A percentile compares a stretch with the other conserved stretches of the same genome.
Evolutionary conservation across 1,139 yeast species (phyloP).

Genomic region (Zygoascus sp.): DNA sequence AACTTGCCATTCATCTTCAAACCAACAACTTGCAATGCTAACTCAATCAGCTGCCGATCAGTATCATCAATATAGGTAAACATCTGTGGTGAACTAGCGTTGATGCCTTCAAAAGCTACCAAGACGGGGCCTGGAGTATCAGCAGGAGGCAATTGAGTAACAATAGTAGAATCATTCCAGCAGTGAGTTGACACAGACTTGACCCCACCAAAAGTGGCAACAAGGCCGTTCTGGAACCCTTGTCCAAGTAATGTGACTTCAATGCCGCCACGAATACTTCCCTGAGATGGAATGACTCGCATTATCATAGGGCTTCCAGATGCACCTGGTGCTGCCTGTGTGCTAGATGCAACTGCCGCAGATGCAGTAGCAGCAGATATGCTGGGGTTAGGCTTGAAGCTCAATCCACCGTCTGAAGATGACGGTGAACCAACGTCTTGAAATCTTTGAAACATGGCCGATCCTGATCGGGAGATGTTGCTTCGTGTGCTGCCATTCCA

Average conservation of each 20-base stretch:
- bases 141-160: slow-evolving; percentile 90
- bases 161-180: slow-evolving; percentile 93
- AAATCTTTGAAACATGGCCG: neutral
- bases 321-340: slow-evolving; percentile 8
- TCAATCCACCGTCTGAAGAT: slow-evolving; percentile 21
- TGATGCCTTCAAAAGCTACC: slow-evolving; percentile 58
- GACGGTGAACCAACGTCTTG: slow-evolving; percentile 17
- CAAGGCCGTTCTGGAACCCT: slow-evolving; percentile 76
- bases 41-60: slow-evolving; percentile 83
- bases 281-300: slow-evolving; percentile 89
- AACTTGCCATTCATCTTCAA: slow-evolving; percentile 89
- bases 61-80: slow-evolving; percentile 92
- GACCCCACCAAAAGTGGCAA: slow-evolving; percentile 81
- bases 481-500: slow-evolving; percentile 18
- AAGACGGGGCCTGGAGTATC: slow-evolving; percentile 84
- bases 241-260: slow-evolving; percentile 87
- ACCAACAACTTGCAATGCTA: slow-evolving; percentile 91
- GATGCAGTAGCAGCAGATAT: slow-evolving; percentile 2
- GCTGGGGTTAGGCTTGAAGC: slow-evolving; percentile 7
- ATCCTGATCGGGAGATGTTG: neutral
- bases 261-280: slow-evolving; percentile 92
- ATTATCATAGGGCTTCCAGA: slow-evolving; percentile 43
- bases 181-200: slow-evolving; percentile 85
- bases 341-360: slow-evolving; percentile 9
- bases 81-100: slow-evolving; percentile 44